Percentiles rank a stretch among this genome's conserved stretches.
phyloP scores from a whole-genome alignment of 352 stramenopile species.

The Saprolegnia parasitica region DNA sequence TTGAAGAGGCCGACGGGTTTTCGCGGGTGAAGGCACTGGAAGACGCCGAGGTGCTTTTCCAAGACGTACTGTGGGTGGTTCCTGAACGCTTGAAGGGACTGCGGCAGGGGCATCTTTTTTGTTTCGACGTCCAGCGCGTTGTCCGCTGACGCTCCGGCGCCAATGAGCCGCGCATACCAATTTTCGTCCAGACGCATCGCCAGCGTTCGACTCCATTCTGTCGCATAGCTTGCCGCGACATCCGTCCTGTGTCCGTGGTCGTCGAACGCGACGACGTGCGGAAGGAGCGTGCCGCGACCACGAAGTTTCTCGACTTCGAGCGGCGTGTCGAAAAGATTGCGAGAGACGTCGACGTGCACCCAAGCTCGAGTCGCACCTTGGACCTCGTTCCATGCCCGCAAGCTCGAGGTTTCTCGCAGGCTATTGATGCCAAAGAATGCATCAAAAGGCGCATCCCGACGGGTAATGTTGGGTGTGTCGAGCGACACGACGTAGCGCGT shows the following conservation, averaged over 20 bases:
- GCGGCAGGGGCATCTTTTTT: constrained; percentile 61
- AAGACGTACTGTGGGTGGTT: constrained; percentile 79
- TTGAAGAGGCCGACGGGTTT: constrained; percentile 74
- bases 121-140: constrained; percentile 37
- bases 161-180: constrained; percentile 45
- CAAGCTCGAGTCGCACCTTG: constrained; percentile 45
- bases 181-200: constrained; percentile 47
- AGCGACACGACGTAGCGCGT: constrained; percentile 39
- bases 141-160: constrained; percentile 17
- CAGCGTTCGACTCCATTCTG: constrained; percentile 59
- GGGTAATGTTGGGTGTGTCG: neutral
- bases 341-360: constrained; percentile 55
- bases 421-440: constrained; percentile 26
- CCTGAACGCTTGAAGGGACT: constrained; percentile 66
- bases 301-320: constrained; percentile 48
- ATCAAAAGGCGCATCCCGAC: constrained; percentile 17
- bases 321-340: constrained; percentile 43
- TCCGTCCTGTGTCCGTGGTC: constrained; percentile 48
- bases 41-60: constrained; percentile 56
- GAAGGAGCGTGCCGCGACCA: constrained; percentile 46
- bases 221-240: constrained; percentile 57
- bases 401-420: neutral
- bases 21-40: constrained; percentile 65
- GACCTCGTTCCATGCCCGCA: constrained; percentile 71
- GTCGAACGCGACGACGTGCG: constrained; percentile 60